A percentile compares a stretch with the other conserved stretches of the same genome.
Conservation (phyloP, 352 stramenopile genomes). For the Lagenidium giganteum region DNA sequence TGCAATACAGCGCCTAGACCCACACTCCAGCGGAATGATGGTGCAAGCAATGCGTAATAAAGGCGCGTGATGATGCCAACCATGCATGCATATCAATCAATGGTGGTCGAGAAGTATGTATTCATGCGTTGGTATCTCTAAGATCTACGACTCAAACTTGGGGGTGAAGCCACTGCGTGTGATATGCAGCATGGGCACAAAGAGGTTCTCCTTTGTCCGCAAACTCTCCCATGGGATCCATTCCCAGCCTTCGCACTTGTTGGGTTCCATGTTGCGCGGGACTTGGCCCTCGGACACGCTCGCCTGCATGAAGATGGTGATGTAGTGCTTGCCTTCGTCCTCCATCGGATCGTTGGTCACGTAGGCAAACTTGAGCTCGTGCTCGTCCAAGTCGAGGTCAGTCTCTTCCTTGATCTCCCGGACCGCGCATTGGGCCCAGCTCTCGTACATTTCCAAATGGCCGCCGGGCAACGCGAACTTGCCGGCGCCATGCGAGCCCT, state of each 20-base stretch:
- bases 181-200: conserved; percentile 65
- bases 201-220: conserved; percentile 57
- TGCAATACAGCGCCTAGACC: too few relatives aligned
- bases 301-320: conserved; percentile 82
- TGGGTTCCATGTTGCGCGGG: conserved; percentile 70
- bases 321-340: conserved; percentile 80
- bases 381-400: conserved; percentile 49
- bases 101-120: too few relatives aligned
- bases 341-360: conserved; percentile 84
- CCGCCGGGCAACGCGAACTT: conserved; percentile 69
- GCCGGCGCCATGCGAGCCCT: conserved; percentile 69
- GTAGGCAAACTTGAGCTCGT: conserved; percentile 40
- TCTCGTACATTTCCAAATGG: conserved; percentile 83
- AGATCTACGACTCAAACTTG: conserved; percentile 11
- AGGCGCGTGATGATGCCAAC: too few relatives aligned
- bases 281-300: conserved; percentile 39
- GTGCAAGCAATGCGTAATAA: too few relatives aligned
- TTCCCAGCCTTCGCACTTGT: conserved; percentile 78
- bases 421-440: conserved; percentile 69
- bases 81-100: background rate
- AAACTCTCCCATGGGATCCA: conserved; percentile 60
- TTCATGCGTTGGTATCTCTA: background rate
- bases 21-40: too few relatives aligned
- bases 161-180: conserved; percentile 55
- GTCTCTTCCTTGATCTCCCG: conserved; percentile 84